Evolutionary conservation across 2,329 filamentous ascomycete species (phyloP).

Genomic region (Fusarium fracticaudum): DNA sequence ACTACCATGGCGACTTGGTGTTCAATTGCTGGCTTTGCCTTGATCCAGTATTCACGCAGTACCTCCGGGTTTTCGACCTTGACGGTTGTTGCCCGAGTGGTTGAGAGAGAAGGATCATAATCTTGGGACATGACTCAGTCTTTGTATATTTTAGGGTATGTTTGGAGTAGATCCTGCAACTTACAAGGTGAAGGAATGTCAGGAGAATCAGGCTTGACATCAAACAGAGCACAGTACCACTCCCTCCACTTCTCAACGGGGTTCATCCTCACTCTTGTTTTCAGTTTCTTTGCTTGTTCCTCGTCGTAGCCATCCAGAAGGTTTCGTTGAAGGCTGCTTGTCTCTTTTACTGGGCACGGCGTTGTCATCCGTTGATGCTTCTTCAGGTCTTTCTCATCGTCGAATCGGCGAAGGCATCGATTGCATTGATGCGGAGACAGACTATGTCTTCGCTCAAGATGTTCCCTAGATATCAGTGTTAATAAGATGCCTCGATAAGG

Average conservation of each 20-base stretch:
- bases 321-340: slow-evolving; percentile 9
- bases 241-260: slow-evolving; percentile 31
- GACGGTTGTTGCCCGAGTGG: not conserved
- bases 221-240: slow-evolving; percentile 34
- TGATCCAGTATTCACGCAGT: slow-evolving; percentile 14
- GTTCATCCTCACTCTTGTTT: slow-evolving; percentile 5
- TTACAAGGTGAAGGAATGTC: slow-evolving; percentile 40
- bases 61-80: slow-evolving; percentile 3
- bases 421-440: slow-evolving; percentile 33
- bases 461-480: slow-evolving; percentile 29
- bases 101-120: slow-evolving; percentile 6
- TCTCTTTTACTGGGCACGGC: slow-evolving; percentile 34
- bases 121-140: slow-evolving; percentile 1
- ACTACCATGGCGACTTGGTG: slow-evolving; percentile 9
- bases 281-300: slow-evolving; percentile 34
- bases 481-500: not conserved
- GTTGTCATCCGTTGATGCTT: slow-evolving; percentile 30
- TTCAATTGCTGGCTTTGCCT: slow-evolving; percentile 14
- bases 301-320: slow-evolving; percentile 37
- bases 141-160: not conserved
- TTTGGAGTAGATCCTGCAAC: not conserved
- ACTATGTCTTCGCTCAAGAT: slow-evolving; percentile 35
- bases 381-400: slow-evolving; percentile 31
- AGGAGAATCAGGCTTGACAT: slow-evolving; percentile 20
- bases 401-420: slow-evolving; percentile 32